Conservation (phyloP, 108 stramenopile species). For the Parietichytrium sp. region DNA sequence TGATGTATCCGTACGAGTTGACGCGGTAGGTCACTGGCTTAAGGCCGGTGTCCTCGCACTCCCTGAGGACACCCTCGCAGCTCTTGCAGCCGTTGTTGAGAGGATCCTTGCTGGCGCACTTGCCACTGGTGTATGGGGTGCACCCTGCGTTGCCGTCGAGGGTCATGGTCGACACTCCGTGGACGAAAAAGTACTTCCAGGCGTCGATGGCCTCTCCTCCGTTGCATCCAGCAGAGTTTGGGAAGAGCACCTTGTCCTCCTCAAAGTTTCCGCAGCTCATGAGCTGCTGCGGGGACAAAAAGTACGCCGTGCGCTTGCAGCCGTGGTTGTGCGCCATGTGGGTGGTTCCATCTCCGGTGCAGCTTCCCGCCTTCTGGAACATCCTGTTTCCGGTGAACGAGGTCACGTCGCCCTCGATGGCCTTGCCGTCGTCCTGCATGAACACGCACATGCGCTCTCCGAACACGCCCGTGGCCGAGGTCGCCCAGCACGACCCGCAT, state of each 20-base stretch:
- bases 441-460: constrained; percentile 20
- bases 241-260: constrained; percentile 17
- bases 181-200: neutral
- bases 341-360: constrained; percentile 11
- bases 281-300: constrained; percentile 2
- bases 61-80: constrained; percentile 10
- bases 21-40: neutral
- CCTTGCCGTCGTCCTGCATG: neutral
- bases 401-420: neutral
- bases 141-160: neutral
- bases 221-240: constrained; percentile 32
- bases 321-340: constrained; percentile 32
- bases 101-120: constrained; percentile 28
- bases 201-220: constrained; percentile 18
- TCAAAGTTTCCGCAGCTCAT: neutral
- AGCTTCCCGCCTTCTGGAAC: constrained; percentile 23
- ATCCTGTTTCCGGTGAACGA: constrained; percentile 6
- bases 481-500: constrained; percentile 28
- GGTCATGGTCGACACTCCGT: neutral
- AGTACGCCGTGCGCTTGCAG: constrained; percentile 32
- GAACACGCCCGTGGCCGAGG: neutral
- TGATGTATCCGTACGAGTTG: neutral
- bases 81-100: neutral
- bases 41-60: constrained; percentile 29
- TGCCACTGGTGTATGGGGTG: neutral